A percentile compares a stretch with the other conserved stretches of the same genome.
Evolutionary conservation across 2,329 filamentous ascomycete genomes (phyloP).

Genomic region (Lachnellula hyalina): DNA sequence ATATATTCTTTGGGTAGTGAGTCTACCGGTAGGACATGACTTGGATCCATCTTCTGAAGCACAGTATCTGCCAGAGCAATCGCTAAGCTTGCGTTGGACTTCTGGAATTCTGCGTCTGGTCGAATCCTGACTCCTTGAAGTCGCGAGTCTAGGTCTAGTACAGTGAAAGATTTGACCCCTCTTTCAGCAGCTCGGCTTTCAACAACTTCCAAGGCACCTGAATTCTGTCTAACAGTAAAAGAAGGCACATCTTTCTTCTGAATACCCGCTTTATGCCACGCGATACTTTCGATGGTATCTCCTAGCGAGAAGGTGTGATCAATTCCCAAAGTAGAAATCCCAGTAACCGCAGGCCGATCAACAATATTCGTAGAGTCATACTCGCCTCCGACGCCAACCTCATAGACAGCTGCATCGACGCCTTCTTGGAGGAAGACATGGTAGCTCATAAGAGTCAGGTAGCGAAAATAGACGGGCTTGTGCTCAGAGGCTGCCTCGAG

Average conservation of each 20-base stretch:
- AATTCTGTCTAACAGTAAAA: conserved; percentile 51
- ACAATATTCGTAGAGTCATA: conserved; percentile 66
- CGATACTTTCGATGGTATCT: conserved; percentile 57
- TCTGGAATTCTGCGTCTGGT: conserved; percentile 53
- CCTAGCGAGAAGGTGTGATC: conserved; percentile 63
- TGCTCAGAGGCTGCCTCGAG: conserved; percentile 35
- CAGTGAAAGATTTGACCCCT: conserved; percentile 38
- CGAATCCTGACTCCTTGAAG: conserved; percentile 41
- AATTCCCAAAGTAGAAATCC: conserved; percentile 61
- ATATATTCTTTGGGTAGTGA: conserved; percentile 59
- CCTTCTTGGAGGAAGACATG: conserved; percentile 61
- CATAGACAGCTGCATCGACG: conserved; percentile 58
- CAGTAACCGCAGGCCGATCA: conserved; percentile 49
- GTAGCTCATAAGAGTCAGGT: conserved; percentile 60
- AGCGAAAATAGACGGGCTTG: conserved; percentile 55
- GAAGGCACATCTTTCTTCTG: conserved; percentile 56
- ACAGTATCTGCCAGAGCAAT: conserved; percentile 48
- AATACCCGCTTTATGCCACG: conserved; percentile 71
- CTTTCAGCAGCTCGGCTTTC: conserved; percentile 48
- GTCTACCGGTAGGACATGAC: conserved; percentile 22
- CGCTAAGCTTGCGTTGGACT: conserved; percentile 49
- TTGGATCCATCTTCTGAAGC: conserved; percentile 38
- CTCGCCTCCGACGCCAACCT: conserved; percentile 63
- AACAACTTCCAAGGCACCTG: conserved; percentile 45
- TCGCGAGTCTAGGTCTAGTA: conserved; percentile 43